Base-by-base conservation (phyloP, 192 early-diverging fungal species). In the Ambispora gerdemannii region DNA sequence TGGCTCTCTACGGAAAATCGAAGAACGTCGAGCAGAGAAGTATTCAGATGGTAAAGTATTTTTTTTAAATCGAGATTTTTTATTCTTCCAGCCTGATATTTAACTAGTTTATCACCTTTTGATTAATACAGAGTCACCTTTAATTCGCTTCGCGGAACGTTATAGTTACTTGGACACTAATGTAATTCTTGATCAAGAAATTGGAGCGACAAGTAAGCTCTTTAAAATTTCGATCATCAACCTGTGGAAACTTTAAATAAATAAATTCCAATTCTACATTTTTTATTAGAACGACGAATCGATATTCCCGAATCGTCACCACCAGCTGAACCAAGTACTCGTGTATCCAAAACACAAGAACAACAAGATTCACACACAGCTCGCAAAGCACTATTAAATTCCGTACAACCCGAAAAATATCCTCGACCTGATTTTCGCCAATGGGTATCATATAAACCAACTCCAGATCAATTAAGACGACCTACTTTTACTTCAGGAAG, bases 111-210 rank as follows among this genome's bases (percentile, higher is more conserved):
- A 60, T 33, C 28, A 11, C 2, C 11, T 60, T 60, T 33, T 17
- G 11, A 58, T 72, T 35, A n/a, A n/a, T n/a, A n/a, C n/a, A 71
- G 88, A 88, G 55, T 83, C 87, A 24, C 53, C 78, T 60, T 67
- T 87, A 17, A 77, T 81, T 19, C 74, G 84, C 17, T 86, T 95
- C 60, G 86, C 88, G 8, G 82, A 84, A 4, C 80, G 90, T 36
- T 93, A 93, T 78, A 82, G 85, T 35, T 95, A 90, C 73, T 77
- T 92, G 49, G 87, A 91, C 62, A 87, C 94, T 30, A 72, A 88
- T 65, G 76, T 85, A 50, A 87, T 95, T 52, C 87, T 82, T 22
- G 83, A 90, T 17, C 63, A 72, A 32, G 95, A 97, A 72, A 76
- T 97, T 73, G 93, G 93, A 19, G 77, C 89, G 25, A 74, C 76